Evolutionary conservation across 805 yeast genomes (phyloP).

Genomic region (Wickerhamiella qilinensis): DNA sequence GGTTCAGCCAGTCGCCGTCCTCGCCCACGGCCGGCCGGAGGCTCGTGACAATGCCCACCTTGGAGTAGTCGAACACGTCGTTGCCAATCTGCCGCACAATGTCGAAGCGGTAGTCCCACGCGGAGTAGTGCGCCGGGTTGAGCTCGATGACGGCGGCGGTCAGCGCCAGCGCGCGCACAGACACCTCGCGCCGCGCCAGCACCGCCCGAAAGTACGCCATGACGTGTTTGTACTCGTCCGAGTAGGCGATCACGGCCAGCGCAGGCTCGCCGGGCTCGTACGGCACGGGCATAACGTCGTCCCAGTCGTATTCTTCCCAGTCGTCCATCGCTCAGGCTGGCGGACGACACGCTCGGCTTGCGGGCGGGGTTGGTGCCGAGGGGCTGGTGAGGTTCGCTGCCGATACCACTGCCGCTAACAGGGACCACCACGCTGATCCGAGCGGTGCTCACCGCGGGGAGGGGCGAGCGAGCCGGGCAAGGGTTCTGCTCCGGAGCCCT

Average conservation of each 20-base stretch:
- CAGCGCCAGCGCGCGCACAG: slow-evolving; percentile 54
- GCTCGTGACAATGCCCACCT: slow-evolving; percentile 15
- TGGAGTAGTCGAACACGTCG: slow-evolving; percentile 19
- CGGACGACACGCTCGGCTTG: no score
- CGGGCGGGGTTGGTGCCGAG: no score
- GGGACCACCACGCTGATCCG: no score
- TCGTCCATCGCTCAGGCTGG: no score
- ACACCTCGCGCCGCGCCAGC: slow-evolving; percentile 40
- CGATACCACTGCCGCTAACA: no score
- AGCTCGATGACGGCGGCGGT: slow-evolving; percentile 46
- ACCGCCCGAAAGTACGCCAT: slow-evolving; percentile 49
- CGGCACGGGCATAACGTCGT: slow-evolving; percentile 21
- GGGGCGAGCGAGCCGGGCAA: no score
- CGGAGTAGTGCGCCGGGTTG: slow-evolving; percentile 83
- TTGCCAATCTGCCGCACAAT: slow-evolving; percentile 17
- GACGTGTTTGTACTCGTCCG: slow-evolving; percentile 47
- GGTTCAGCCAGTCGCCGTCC: slow-evolving; percentile 71
- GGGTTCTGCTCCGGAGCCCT: no score
- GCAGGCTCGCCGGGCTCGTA: slow-evolving; percentile 16
- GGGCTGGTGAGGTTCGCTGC: no score
- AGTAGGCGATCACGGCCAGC: slow-evolving; percentile 34
- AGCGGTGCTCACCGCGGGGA: no score
- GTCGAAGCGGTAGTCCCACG: slow-evolving; percentile 41
- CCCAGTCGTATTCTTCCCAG: slow-evolving; percentile 19
- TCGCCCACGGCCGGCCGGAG: slow-evolving; percentile 14